phyloP scores from a whole-genome alignment of 306 rosid species.

The Acacia melanoxylon region DNA sequence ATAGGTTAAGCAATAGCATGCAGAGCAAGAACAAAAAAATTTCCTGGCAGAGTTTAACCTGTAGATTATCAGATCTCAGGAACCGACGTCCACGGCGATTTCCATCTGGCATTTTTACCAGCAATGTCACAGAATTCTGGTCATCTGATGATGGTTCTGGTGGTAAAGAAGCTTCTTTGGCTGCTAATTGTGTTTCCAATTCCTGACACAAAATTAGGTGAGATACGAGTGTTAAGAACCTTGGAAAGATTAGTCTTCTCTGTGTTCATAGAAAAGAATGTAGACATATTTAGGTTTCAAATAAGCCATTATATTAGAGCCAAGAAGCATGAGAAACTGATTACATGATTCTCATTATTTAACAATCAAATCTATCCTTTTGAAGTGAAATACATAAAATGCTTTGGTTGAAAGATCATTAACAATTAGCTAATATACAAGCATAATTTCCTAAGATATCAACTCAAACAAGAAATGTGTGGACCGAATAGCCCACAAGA shows the following conservation, averaged over 20 bases:
- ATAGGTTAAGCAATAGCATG: constrained; percentile 12
- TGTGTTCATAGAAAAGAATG: background rate
- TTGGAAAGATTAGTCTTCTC: background rate
- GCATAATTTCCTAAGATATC: background rate
- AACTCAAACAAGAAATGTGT: background rate
- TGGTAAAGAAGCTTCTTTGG: constrained; percentile 80
- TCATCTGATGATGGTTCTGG: constrained; percentile 77
- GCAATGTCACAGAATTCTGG: constrained; percentile 75
- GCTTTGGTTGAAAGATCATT: background rate
- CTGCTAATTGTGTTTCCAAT: constrained; percentile 75
- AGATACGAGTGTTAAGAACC: constrained; percentile 32
- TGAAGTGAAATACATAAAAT: background rate
- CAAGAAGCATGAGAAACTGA: constrained; percentile 4
- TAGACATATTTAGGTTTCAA: constrained; percentile 5
- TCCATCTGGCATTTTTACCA: constrained; percentile 97
- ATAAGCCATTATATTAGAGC: constrained; percentile 1
- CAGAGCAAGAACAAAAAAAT: background rate
- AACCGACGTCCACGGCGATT: constrained; percentile 96
- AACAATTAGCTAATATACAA: background rate
- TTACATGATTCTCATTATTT: background rate
- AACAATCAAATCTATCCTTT: background rate
- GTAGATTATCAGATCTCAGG: constrained; percentile 81
- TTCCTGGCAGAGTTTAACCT: constrained; percentile 47
- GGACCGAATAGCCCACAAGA: background rate
- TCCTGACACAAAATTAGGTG: constrained; percentile 58